A percentile compares a stretch with the other conserved stretches of the same genome.
phyloP scores from a whole-genome alignment of 2,329 filamentous ascomycete species.

The Gaeumannomyces sp. region DNA sequence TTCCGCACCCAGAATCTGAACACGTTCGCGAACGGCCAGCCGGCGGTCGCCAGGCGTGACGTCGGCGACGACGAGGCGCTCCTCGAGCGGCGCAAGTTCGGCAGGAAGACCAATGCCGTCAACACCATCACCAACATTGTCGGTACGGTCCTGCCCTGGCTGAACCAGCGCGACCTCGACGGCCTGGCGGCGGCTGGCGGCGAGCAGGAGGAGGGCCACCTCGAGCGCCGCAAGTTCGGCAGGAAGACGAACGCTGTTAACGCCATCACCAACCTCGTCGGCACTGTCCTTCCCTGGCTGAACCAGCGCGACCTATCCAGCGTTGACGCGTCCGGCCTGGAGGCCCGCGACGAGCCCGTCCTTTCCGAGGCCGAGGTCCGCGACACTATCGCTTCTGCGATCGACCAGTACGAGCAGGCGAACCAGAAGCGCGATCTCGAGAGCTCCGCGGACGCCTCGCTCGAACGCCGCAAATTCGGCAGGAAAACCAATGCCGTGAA shows the following conservation, averaged over 20 bases:
- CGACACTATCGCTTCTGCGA: neutral
- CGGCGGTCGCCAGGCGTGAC: neutral
- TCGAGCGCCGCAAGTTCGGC: neutral
- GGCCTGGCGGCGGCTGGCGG: neutral
- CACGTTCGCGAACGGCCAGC: too few species aligned
- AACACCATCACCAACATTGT: neutral
- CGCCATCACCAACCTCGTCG: neutral
- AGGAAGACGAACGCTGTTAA: neutral
- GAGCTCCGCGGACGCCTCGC: too few species aligned
- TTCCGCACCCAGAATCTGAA: too few species aligned
- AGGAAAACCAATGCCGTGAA: neutral
- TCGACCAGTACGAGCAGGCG: neutral
- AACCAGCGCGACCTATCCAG: neutral
- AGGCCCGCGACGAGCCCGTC: neutral
- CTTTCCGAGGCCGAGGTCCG: neutral
- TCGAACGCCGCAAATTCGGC: neutral
- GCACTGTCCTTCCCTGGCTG: neutral
- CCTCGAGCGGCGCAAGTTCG: neutral
- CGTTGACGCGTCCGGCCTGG: too few species aligned
- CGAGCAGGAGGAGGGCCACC: too few species aligned
- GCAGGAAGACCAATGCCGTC: neutral
- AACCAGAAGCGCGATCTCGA: neutral
- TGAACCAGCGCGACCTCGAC: neutral
- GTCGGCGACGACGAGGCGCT: neutral
- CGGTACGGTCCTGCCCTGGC: neutral